Base-by-base conservation (phyloP, 2,329 filamentous ascomycete species). In the Paracoccidioides brasiliensis region DNA sequence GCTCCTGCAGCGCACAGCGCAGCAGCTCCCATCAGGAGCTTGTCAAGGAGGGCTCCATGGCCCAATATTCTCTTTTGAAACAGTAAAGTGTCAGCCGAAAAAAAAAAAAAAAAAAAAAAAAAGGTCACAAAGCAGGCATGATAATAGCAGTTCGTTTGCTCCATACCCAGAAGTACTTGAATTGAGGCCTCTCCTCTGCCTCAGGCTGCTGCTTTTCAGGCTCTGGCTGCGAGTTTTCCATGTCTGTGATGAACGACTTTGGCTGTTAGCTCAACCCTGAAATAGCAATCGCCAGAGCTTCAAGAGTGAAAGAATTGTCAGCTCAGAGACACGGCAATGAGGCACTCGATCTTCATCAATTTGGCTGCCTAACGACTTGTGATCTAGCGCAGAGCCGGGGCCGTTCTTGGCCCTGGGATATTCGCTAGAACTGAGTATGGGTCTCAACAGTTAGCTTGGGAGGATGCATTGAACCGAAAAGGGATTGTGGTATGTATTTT, bases 101-200 rank as follows among this genome's bases (percentile, higher is more conserved):
- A 30, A 30, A 3, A 28, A 37, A 12, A 37, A 7, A 15, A 12
- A 38, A 14, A 22, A 32, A 32, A 10, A 3, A 12, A 35, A n/a
- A 12, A 42, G 1, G n/a, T 6, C 43, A 15, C 32, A 30, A 32
- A 12, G 28, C 8, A 22, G 8, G 42, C 28, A 7, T 6, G 9
- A 8, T 28, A 37, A 37, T 37, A 45, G 8, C 30, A 9, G 10
- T 30, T 10, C 1, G 4, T 42, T 22, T 15, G 42, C 42, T 10
- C 43, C 61, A 15, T 46, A 64, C 64, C 62, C 60, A 63, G 55
- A 62, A 64, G 43, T 64, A 64, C 49, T 45, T 58, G 35, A 64
- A 43, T 8, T 61, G 58, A n/a, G 62, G 57, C 32, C 56, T 61
- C 43, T 59, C 43, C 43, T 61, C 56, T 38, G 57, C 52, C 33